Percentiles rank a stretch among this genome's conserved stretches.
Conservation (phyloP, 202 grass and related monocot genomes). For the Panicum virgatum region DNA sequence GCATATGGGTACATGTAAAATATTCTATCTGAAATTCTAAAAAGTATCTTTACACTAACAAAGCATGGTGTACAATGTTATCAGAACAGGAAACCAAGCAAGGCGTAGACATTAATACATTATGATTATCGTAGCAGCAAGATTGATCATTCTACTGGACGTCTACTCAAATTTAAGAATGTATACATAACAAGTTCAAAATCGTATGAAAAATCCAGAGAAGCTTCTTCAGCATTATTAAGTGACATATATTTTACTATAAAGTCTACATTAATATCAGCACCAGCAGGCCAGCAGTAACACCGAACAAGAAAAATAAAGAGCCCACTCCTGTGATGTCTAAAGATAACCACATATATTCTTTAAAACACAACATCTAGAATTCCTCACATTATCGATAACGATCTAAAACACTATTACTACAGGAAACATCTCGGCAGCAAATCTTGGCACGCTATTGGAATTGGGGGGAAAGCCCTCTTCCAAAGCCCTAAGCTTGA, state of each 20-base stretch:
- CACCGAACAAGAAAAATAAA: not conserved
- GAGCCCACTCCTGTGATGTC: not conserved
- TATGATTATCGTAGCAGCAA: not conserved
- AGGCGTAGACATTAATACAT: not conserved
- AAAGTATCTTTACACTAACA: not conserved
- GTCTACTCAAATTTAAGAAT: not conserved
- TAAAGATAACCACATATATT: not conserved
- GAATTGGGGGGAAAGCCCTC: not conserved
- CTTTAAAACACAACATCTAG: not conserved
- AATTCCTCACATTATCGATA: not conserved
- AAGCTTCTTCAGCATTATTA: not conserved
- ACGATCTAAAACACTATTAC: not conserved
- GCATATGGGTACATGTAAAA: not conserved
- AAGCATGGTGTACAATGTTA: not conserved
- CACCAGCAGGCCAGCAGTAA: not conserved
- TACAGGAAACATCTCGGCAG: not conserved
- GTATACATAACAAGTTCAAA: not conserved
- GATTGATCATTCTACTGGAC: not conserved
- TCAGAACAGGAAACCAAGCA: not conserved
- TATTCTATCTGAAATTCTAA: not conserved
- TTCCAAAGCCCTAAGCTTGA: not conserved
- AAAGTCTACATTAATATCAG: too few relatives aligned
- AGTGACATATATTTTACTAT: too few relatives aligned
- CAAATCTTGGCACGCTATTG: not conserved
- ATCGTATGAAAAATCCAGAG: not conserved